These are phyloP conservation scores for Penicillium sp. DNA, from an alignment of 2,329 filamentous ascomycete species.

Conservation along the genomic window DNA sequence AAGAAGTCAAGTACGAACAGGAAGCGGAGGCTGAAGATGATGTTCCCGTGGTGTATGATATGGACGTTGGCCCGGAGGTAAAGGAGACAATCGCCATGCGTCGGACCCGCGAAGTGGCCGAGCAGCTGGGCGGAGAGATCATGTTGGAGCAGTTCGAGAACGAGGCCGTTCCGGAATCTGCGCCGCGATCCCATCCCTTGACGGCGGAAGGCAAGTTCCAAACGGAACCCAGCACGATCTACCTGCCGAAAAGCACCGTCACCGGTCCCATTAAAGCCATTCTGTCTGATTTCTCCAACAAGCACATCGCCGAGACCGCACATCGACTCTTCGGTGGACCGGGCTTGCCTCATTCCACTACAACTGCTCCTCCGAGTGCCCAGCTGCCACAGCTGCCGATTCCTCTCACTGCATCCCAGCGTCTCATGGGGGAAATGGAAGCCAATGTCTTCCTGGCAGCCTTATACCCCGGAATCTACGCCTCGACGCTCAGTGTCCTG, in stretches of 20 bases:
- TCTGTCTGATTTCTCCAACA: slow-evolving; percentile 62
- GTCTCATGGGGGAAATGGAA: slow-evolving; percentile 57
- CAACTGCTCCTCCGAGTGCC: slow-evolving; percentile 55
- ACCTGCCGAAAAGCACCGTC: slow-evolving; percentile 66
- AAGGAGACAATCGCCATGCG: slow-evolving; percentile 31
- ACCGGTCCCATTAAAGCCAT: slow-evolving; percentile 65
- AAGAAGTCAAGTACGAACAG: slow-evolving; percentile 30
- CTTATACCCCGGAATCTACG: slow-evolving; percentile 58
- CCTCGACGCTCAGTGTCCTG: slow-evolving; percentile 52
- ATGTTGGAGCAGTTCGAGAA: slow-evolving; percentile 43
- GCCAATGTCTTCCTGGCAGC: slow-evolving; percentile 55
- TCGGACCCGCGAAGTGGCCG: slow-evolving; percentile 37
- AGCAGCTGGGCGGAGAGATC: slow-evolving; percentile 38
- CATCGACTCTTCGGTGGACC: slow-evolving; percentile 70
- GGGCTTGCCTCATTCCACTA: slow-evolving; percentile 69
- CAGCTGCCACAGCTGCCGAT: slow-evolving; percentile 54
- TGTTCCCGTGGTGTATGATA: slow-evolving; percentile 27
- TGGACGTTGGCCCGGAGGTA: slow-evolving; percentile 24
- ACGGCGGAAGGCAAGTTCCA: slow-evolving; percentile 70
- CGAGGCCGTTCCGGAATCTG: slow-evolving; percentile 38
- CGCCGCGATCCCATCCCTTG: slow-evolving; percentile 64
- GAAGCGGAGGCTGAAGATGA: slow-evolving; percentile 19
- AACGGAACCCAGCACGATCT: slow-evolving; percentile 66
- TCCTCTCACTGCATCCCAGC: slow-evolving; percentile 52
- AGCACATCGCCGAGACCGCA: slow-evolving; percentile 69